These are phyloP conservation scores for Albatrellus ellisii DNA, from an alignment of 768 basidiomycete species.

Conservation along the genomic window DNA sequence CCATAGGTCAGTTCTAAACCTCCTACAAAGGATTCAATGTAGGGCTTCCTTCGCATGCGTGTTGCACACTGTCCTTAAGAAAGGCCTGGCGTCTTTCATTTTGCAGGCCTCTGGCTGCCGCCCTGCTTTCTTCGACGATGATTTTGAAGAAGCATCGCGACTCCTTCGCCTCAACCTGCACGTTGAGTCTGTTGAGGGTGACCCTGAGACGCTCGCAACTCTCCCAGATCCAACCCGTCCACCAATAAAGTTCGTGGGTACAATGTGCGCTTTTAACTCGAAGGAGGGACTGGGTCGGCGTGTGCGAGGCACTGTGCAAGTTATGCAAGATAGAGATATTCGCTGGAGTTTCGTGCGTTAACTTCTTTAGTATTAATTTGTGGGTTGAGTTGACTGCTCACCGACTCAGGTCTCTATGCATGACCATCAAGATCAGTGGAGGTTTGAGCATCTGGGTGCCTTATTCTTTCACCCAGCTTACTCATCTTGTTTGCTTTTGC, in stretches of 20 bases:
- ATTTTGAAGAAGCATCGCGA: conserved; percentile 53
- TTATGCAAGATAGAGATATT: conserved; percentile 21
- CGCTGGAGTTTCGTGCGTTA: conserved; percentile 40
- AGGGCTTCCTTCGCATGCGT: conserved; percentile 2
- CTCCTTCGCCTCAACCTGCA: conserved; percentile 44
- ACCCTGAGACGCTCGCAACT: conserved; percentile 5
- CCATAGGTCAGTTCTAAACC: conserved; percentile 1
- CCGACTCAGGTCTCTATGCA: conserved; percentile 36
- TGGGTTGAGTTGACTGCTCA: neutral
- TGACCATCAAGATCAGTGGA: conserved; percentile 43
- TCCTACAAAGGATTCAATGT: conserved; percentile 19
- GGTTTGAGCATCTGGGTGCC: conserved; percentile 23
- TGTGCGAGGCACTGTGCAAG: conserved; percentile 23
- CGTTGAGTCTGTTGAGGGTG: conserved; percentile 24
- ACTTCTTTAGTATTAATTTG: neutral
- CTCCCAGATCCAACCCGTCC: conserved; percentile 16
- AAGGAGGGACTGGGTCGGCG: conserved; percentile 16
- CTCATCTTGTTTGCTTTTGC: conserved; percentile 1
- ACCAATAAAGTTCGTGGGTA: conserved; percentile 20
- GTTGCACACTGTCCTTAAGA: neutral
- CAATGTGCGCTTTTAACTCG: conserved; percentile 16
- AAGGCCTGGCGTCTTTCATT: neutral
- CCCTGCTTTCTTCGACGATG: conserved; percentile 38
- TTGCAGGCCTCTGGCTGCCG: conserved; percentile 11
- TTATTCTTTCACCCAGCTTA: neutral